A percentile compares a stretch with the other conserved stretches of the same genome.
phyloP scores from a whole-genome alignment of 2,329 filamentous ascomycete species.

The Neonectria coccinea region DNA sequence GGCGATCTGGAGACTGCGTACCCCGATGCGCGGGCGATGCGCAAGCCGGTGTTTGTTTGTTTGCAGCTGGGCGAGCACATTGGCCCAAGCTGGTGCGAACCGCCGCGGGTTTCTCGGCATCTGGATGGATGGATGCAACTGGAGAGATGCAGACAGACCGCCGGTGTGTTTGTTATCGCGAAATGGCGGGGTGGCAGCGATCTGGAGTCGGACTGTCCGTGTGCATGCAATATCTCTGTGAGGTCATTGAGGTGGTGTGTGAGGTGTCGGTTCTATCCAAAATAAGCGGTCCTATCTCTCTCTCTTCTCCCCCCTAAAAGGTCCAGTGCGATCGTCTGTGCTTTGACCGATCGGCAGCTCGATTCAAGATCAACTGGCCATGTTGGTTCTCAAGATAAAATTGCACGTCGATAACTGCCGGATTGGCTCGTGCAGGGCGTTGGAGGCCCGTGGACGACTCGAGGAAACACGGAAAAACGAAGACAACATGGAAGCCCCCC shows the following conservation, averaged over 20 bases:
- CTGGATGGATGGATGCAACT: background rate
- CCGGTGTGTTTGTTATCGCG: conserved; percentile 27
- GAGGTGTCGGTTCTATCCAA: conserved; percentile 6
- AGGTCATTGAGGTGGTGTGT: conserved; percentile 9
- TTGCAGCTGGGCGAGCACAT: background rate
- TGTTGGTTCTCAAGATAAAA: conserved; percentile 5
- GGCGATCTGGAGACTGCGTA: conserved; percentile 8
- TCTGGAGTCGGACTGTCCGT: conserved; percentile 17
- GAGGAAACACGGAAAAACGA: background rate
- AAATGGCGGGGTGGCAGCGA: conserved; percentile 24
- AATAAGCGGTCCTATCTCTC: background rate
- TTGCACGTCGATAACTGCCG: conserved; percentile 4
- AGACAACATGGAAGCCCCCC: background rate
- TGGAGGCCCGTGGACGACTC: conserved; percentile 3
- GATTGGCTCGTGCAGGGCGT: conserved; percentile 22
- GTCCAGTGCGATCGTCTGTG: conserved; percentile 16
- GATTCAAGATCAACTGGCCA: conserved; percentile 1
- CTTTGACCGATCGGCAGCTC: conserved; percentile 20
- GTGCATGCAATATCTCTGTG: conserved; percentile 13
- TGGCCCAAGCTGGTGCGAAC: background rate
- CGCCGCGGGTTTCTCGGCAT: background rate
- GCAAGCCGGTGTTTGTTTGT: conserved; percentile 12
- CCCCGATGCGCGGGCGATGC: background rate
- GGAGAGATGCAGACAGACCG: conserved; percentile 19
- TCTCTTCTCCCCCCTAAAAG: background rate